Conservation (phyloP, 176 grass and related monocot species). For the Carex pumila region DNA sequence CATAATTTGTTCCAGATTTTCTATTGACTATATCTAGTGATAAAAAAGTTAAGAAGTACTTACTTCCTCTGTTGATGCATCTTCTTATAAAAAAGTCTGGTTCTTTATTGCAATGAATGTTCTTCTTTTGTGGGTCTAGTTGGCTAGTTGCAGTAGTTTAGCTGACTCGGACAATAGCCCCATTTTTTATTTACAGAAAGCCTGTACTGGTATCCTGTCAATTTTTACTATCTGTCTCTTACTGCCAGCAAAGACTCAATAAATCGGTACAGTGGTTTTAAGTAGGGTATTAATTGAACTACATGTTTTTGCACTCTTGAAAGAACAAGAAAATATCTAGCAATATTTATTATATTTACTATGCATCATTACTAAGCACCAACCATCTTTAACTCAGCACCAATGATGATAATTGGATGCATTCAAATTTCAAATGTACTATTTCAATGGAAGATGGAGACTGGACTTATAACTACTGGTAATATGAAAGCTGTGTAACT, state of each 20-base stretch:
- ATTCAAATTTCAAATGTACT: not conserved
- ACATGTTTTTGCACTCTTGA: not conserved
- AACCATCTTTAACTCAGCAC: not conserved
- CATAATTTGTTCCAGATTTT: not conserved
- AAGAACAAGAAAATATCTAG: not conserved
- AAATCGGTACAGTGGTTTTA: not conserved
- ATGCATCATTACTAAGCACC: not conserved
- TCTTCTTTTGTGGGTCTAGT: not conserved
- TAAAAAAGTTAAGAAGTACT: not conserved
- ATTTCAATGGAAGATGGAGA: no score
- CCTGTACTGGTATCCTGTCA: not conserved
- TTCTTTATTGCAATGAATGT: not conserved
- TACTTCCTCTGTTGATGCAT: constrained; percentile 6
- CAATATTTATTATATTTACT: constrained; percentile 15
- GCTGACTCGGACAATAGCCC: not conserved
- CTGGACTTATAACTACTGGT: no score
- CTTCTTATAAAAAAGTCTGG: not conserved
- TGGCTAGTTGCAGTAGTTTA: not conserved
- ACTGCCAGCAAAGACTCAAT: constrained; percentile 5
- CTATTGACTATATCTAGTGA: not conserved
- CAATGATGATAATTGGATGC: not conserved
- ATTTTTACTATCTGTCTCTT: not conserved
- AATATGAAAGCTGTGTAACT: not conserved
- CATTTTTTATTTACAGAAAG: not conserved
- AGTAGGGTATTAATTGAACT: not conserved